These are phyloP conservation scores for Nothophaeocryptopus gaeumannii DNA, from an alignment of 2,329 filamentous ascomycete genomes.

Conservation along the genomic window DNA sequence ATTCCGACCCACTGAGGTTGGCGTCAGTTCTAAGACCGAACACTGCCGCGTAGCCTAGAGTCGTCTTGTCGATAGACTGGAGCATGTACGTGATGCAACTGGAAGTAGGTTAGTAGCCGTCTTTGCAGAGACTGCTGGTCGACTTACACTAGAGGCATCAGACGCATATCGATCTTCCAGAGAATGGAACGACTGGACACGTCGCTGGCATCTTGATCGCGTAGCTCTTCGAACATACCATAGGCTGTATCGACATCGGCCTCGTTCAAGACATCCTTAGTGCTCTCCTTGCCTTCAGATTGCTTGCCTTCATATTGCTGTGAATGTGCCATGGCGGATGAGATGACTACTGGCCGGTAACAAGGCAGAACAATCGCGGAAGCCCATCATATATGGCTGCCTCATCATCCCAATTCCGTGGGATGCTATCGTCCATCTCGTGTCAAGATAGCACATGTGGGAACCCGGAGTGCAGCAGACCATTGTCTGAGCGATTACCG, in stretches of 20 bases:
- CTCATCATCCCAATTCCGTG: neutral
- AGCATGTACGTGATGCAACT: slow-evolving; percentile 11
- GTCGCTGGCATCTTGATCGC: neutral
- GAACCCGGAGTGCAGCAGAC: too few species aligned
- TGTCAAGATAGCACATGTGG: too few species aligned
- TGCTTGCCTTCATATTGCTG: neutral
- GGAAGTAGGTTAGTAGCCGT: too few species aligned
- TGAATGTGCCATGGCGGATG: neutral
- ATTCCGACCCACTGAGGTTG: slow-evolving; percentile 54
- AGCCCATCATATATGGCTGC: too few species aligned
- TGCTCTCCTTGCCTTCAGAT: neutral
- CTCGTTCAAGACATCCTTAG: neutral
- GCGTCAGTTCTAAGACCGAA: slow-evolving; percentile 55
- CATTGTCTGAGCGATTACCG: too few species aligned
- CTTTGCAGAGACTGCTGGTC: too few species aligned
- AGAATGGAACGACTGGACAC: slow-evolving; percentile 34
- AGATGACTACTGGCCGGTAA: neutral
- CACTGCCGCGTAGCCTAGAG: slow-evolving; percentile 4
- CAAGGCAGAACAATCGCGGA: too few species aligned
- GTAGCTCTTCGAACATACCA: slow-evolving; percentile 1
- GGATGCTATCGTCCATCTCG: too few species aligned
- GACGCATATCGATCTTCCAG: slow-evolving; percentile 12
- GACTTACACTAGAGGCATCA: slow-evolving; percentile 10
- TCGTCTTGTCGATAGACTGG: slow-evolving; percentile 10
- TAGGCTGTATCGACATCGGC: slow-evolving; percentile 1